Evolutionary conservation across 768 basidiomycete species (phyloP), one percentile per base, ranked within the genome.

Genomic region (Calocybe indica): DNA sequence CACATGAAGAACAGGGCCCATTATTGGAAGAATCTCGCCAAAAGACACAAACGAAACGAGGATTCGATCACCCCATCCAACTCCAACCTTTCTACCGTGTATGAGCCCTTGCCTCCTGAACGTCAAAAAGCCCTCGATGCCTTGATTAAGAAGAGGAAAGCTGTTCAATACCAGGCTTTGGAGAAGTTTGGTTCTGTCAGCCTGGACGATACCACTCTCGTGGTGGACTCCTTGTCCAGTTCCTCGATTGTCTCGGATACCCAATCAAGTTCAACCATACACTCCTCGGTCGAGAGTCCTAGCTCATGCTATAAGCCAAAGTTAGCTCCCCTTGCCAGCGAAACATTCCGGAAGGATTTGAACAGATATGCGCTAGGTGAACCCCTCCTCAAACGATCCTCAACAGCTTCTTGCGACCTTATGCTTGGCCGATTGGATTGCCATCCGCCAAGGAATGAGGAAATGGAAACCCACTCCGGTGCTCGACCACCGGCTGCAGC

Each of bases 1-100:
- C 63, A 69, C 37, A 64, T 64, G 45, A 74, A 61, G 59, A 76
- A 75, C 46, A 57, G 60, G 32, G 57, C 66, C 50, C 74, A 71
- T 41, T 76, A 72, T 37, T 78, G 71, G 72, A 76, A 74, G 57
- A 66, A 60, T 22, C 56, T 69, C 9, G 74, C 73, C 12, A 61
- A 67, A 42, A 64, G 62, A 50, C 54, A 56, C 2, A 53, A 52
- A 13, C 52, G 49, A 15, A 57, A 61, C n/a, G 41, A 46, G 33
- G 48, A 55, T 33, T 49, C 63, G 15, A 60, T 71, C 36, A 72
- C 72, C 0, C 71, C 71, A 34, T 73, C 71, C 9, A 58, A 59
- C 8, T 73, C 72, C 37, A 58, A 57, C 32, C 63, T 73, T 11
- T 72, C 72, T 30, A 67, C 68, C 0, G 56, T 73, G 15, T 47